Evolutionary conservation across 148 eudicot species (phyloP), one percentile per base, ranked within the genome.

Genomic region (Rhododendron ferrugineum): DNA sequence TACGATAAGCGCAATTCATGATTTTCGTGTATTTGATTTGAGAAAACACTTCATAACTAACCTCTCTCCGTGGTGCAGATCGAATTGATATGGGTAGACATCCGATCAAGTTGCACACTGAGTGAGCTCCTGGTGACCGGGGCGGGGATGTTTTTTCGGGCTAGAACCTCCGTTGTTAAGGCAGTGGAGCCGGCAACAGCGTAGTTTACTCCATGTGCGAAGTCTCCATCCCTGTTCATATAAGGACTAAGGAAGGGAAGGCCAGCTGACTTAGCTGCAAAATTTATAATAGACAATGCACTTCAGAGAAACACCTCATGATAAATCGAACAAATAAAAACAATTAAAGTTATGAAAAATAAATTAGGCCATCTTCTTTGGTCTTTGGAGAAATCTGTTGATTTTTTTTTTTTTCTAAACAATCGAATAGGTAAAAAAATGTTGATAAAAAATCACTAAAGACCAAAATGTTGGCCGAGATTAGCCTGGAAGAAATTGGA

Each of bases 221-320:
- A 73, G 42, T 73, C 77, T 3, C 42, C 77, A 5, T 34, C 22
- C 16, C 22, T 6, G 36, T 73, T 73, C 77, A 34, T 34, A 23
- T 73, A 73, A 15, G 77, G 77, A 73, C 18, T 73, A 34, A 73
- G 77, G 42, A 73, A 73, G 10, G 77, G 77, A 73, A 73, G 77
- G 6, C 42, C 77, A 6, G 77, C 5, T 15, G 76, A 26, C 5
- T 28, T 13, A 72, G 76, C 76, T 72, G 76, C 18, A 26, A 32
- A 64, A 30, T 72, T 32, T 30, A 30, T 36, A 13, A 32, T 14
- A 28, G 18, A 30, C 18, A 72, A 28, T 72, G 5, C 18, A 72
- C 18, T 30, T 30, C 37, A 72, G 18, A 13, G 4, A 32, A 68
- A 13, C 74, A 68, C 36, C 34, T 66, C 73, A 66, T 32, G 34